These are phyloP conservation scores for Fusarium pilosicola DNA, from an alignment of 2,329 filamentous ascomycete genomes.

Conservation along the genomic window DNA sequence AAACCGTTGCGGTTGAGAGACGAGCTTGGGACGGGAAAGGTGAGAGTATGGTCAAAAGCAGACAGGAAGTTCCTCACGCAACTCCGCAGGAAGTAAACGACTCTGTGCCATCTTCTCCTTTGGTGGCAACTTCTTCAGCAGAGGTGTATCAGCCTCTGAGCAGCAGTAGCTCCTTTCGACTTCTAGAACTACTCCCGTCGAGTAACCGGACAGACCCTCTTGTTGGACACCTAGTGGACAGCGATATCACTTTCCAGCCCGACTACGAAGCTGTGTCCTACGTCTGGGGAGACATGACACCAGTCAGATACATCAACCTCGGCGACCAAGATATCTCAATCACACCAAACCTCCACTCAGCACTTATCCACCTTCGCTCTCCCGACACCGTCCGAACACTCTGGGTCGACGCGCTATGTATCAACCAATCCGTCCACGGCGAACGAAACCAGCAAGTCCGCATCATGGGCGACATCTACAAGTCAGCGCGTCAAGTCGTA, in stretches of 20 bases:
- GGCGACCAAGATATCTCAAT: background rate
- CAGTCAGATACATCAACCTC: background rate
- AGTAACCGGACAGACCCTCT: background rate
- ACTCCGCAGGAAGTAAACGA: rapidly evolving
- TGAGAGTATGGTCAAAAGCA: background rate
- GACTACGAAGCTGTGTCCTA: conserved; percentile 22
- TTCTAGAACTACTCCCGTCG: conserved; percentile 1
- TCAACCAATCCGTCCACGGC: conserved; percentile 7
- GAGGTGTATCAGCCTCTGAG: background rate
- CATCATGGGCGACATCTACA: conserved; percentile 29
- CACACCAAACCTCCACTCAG: conserved; percentile 9
- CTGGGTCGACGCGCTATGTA: conserved; percentile 16
- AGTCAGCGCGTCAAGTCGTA: conserved; percentile 14
- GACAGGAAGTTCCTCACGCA: background rate
- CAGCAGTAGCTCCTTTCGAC: conserved; percentile 8
- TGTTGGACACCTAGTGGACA: background rate
- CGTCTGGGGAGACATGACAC: conserved; percentile 9
- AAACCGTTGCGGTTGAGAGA: background rate
- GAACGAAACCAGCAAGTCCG: conserved; percentile 27
- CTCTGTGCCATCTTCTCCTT: rapidly evolving
- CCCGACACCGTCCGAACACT: background rate
- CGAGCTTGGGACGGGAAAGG: background rate
- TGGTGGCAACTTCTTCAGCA: rapidly evolving
- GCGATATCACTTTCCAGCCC: conserved; percentile 18
- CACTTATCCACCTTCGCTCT: conserved; percentile 1